Base-by-base conservation (phyloP, 371 early-diverging fungal genomes). In the Mortierella sp. region DNA sequence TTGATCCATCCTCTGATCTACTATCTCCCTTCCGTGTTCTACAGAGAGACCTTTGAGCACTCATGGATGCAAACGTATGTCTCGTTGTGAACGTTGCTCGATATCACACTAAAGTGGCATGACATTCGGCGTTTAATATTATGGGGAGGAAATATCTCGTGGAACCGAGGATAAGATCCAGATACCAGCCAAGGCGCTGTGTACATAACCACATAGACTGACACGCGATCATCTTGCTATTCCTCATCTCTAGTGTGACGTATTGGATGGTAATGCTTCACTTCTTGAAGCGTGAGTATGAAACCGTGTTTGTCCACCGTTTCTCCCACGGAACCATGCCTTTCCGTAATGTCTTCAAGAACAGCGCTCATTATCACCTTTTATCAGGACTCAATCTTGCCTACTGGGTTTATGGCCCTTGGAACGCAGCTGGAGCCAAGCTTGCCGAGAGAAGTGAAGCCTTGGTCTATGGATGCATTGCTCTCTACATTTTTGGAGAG, bases 301-400 rank as follows among this genome's bases (percentile, higher is more conserved):
- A 98, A 78, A 97, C 98, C 14, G 60, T 96, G 20, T 96, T 95
- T 89, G 94, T 98, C 37, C 98, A 98, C 78, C 94, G 96, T 30
- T 97, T 97, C 87, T 93, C 94, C 61, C 92, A 96, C 74, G 96
- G 93, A 40, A 97, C 97, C 18, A 98, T 98, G 98, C 98, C 98
- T 30, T 87, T 97, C 75, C 64, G 74, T 28, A 97, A 97, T 78
- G 88, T 98, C 10, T 96, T 97, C 77, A 98, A 98, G 86, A 98
- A 98, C 88, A 96, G 95, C 59, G 90, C 91, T 64, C 98, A 98
- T 84, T 98, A 98, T 86, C 96, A 97, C 90, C 68, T 97, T 55
- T 84, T 97, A n/a, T 92, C 94, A 20, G 98, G 98, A 32, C 68
- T 96, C 63, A 89, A 93, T 61, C 84, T 97, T 59, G 98, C 96